These are phyloP conservation scores for Oryza officinalis DNA, from an alignment of 176 grass and related monocot genomes.

Conservation along the genomic window DNA sequence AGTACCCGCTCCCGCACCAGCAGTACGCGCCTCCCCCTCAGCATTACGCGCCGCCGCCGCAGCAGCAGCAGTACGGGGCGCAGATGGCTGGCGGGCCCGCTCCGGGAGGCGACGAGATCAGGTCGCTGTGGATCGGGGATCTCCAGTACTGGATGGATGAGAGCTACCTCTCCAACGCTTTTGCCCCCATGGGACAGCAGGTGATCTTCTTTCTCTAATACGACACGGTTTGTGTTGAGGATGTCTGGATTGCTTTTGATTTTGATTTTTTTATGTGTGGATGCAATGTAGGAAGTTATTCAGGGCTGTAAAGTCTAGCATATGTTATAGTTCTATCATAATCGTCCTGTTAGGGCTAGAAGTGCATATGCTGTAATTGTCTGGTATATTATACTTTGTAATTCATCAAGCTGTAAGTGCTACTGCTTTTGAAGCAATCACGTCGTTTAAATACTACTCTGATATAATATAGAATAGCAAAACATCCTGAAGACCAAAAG, in stretches of 20 bases:
- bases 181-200: constrained; percentile 49
- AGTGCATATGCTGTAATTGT: background rate
- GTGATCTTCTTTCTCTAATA: constrained; percentile 24
- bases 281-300: background rate
- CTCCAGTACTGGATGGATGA: constrained; percentile 96
- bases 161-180: constrained; percentile 59
- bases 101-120: constrained; percentile 56
- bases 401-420: background rate
- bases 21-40: constrained; percentile 43
- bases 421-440: background rate
- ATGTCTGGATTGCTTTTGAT: background rate
- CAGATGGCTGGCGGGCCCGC: constrained; percentile 11
- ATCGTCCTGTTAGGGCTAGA: no score
- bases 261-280: background rate
- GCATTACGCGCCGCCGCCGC: constrained; percentile 43
- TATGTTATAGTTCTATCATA: background rate
- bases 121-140: constrained; percentile 87
- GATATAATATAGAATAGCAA: background rate
- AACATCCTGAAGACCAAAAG: background rate
- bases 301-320: background rate
- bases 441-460: constrained; percentile 1
- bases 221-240: background rate
- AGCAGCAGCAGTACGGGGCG: constrained; percentile 36
- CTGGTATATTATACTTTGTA: no score
- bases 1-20: constrained; percentile 36